Evolutionary conservation across 108 stramenopile genomes (phyloP).

Genomic region (Aurantiochytrium sp.): DNA sequence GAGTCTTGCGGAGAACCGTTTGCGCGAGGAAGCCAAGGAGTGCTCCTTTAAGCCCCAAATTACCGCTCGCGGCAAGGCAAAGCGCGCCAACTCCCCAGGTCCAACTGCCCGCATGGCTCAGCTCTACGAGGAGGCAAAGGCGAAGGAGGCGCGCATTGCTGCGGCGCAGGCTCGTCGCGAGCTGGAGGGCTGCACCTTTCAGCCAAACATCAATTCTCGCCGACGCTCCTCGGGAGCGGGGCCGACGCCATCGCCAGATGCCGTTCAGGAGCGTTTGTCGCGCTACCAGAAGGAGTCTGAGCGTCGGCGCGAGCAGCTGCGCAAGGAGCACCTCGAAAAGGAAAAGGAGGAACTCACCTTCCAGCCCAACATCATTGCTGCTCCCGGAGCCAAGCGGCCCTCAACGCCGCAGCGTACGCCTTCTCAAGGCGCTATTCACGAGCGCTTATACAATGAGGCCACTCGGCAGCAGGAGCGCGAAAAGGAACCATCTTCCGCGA

Average conservation of each 20-base stretch:
- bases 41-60: neutral
- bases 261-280: neutral
- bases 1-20: neutral
- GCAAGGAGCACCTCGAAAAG: neutral
- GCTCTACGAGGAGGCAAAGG: neutral
- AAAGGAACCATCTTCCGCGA: neutral
- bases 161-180: neutral
- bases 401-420: neutral
- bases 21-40: neutral
- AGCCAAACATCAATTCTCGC: neutral
- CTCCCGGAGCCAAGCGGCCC: neutral
- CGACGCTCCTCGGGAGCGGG: neutral
- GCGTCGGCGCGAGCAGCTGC: neutral
- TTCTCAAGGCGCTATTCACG: neutral
- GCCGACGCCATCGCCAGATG: neutral
- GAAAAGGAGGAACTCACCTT: neutral
- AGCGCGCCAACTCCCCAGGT: neutral
- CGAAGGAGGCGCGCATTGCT: neutral
- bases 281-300: neutral
- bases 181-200: conserved; percentile 5
- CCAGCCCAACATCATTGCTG: neutral
- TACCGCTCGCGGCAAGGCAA: neutral
- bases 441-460: neutral
- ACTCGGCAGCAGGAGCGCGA: conserved; percentile 1
- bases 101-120: neutral